Evolutionary conservation across 352 stramenopile species (phyloP).

Genomic region (Thalassiosira oceanica): DNA sequence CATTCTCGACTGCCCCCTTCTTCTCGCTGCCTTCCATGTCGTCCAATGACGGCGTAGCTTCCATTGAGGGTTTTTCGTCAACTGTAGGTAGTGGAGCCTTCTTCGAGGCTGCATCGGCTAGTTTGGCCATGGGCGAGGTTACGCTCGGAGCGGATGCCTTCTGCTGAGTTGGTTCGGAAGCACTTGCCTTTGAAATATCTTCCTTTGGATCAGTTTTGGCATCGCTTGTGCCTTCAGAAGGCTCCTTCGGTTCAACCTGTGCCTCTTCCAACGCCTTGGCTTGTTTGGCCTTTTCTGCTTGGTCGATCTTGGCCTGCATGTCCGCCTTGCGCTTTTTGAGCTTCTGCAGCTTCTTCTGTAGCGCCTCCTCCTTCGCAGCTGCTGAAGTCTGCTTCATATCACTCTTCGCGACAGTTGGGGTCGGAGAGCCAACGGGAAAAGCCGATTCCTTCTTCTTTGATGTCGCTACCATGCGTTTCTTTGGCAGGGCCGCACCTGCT

Average conservation of each 20-base stretch:
- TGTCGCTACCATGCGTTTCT: constrained; percentile 23
- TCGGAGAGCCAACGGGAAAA: constrained; percentile 9
- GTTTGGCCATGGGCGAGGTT: constrained; percentile 8
- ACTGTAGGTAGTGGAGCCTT: neutral
- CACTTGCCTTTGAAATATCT: too few relatives aligned
- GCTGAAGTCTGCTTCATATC: constrained; percentile 1
- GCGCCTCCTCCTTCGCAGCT: constrained; percentile 1
- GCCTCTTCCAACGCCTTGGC: neutral
- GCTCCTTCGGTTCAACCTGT: neutral
- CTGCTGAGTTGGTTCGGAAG: too few relatives aligned
- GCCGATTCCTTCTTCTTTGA: constrained; percentile 24
- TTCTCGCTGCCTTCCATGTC: constrained; percentile 2
- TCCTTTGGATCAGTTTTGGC: too few relatives aligned
- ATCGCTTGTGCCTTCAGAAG: neutral
- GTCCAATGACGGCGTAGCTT: neutral
- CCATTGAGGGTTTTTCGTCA: neutral
- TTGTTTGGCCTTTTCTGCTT: too few relatives aligned
- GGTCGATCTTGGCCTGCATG: too few relatives aligned
- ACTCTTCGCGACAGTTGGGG: constrained; percentile 16
- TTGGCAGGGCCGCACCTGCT: constrained; percentile 7
- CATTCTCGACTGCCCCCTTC: neutral
- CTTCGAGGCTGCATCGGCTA: neutral
- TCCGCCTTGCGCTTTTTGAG: too few relatives aligned
- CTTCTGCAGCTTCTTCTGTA: too few relatives aligned
- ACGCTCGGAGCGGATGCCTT: too few relatives aligned